phyloP scores from a whole-genome alignment of 495 filamentous ascomycete species.

The Aspergillus sparsus region DNA sequence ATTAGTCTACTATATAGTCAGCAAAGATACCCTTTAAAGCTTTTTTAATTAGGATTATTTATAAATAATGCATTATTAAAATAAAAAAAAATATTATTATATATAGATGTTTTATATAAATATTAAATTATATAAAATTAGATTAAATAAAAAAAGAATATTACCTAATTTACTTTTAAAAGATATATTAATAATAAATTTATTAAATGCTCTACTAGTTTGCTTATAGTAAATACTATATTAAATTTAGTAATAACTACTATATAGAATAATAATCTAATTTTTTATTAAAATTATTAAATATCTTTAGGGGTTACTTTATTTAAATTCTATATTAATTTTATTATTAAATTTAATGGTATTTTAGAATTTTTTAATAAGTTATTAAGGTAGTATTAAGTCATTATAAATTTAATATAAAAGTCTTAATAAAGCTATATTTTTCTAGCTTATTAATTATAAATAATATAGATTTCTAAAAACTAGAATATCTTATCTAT shows the following conservation, averaged over 20 bases:
- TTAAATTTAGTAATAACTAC: not conserved
- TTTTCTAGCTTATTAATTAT: not conserved
- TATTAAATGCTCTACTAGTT: not conserved
- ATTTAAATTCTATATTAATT: not conserved
- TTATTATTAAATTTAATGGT: not conserved
- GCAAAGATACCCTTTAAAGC: too few species aligned
- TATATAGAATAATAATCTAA: not conserved
- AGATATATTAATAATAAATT: too few species aligned
- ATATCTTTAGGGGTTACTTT: not conserved
- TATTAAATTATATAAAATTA: too few species aligned
- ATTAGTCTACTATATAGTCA: not conserved
- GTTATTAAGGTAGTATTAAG: too few species aligned
- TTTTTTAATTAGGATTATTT: too few species aligned
- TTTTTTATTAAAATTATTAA: not conserved
- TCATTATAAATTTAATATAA: not conserved
- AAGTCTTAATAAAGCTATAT: not conserved
- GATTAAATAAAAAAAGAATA: too few species aligned
- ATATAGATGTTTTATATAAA: too few species aligned
- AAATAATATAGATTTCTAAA: not conserved
- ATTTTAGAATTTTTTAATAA: not conserved
- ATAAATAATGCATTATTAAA: too few species aligned
- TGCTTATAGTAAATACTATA: not conserved
- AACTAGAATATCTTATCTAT: not conserved
- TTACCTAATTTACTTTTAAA: too few species aligned
- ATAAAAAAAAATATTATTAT: too few species aligned